A percentile compares a stretch with the other conserved stretches of the same genome.
These are phyloP conservation scores for Arabidopsis suecica DNA, from an alignment of 345 rosid genomes.

Conservation along the genomic window DNA sequence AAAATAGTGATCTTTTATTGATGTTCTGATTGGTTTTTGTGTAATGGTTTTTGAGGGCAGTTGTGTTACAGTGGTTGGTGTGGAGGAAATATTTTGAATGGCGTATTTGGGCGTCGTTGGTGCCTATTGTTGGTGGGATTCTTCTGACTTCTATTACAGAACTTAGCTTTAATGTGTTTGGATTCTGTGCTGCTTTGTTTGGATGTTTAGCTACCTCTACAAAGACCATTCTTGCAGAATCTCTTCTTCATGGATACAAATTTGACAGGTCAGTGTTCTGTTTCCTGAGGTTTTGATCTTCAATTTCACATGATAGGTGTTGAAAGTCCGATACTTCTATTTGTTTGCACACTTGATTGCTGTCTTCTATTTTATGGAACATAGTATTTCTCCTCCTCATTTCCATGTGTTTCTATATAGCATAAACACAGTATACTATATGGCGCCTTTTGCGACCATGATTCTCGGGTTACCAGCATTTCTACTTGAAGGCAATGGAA, in stretches of 20 bases:
- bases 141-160: constrained; percentile 89
- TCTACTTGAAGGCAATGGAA: constrained; percentile 77
- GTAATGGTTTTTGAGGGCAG: constrained; percentile 44
- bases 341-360: background rate
- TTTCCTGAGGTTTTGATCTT: background rate
- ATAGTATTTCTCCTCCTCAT: background rate
- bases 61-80: constrained; percentile 89
- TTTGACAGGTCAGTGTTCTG: constrained; percentile 73
- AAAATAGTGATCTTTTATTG: background rate
- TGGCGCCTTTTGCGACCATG: constrained; percentile 98
- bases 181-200: constrained; percentile 91
- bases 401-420: constrained; percentile 42
- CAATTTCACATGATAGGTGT: background rate
- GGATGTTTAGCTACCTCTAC: constrained; percentile 98
- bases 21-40: constrained; percentile 16
- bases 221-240: constrained; percentile 92
- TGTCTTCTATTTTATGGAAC: background rate
- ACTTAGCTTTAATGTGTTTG: constrained; percentile 90
- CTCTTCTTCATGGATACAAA: constrained; percentile 90
- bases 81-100: constrained; percentile 94
- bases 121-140: constrained; percentile 96
- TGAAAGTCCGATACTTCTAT: background rate
- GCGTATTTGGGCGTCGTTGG: constrained; percentile 88
- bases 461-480: constrained; percentile 79
- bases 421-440: constrained; percentile 95